Evolutionary conservation across 345 rosid species (phyloP).

Genomic region (Stellera chamaejasme): DNA sequence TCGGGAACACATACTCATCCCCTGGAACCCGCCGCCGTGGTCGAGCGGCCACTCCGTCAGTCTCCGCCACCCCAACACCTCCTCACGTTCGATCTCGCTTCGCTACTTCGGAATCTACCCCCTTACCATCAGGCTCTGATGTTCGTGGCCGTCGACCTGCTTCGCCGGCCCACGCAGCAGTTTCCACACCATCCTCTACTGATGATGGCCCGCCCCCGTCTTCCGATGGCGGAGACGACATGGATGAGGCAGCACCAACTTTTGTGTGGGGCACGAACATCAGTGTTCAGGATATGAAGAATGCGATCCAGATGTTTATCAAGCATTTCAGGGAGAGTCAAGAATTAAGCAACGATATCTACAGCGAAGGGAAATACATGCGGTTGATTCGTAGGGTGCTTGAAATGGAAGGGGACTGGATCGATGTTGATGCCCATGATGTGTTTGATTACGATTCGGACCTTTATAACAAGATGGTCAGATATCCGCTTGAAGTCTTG

Average conservation of each 20-base stretch:
- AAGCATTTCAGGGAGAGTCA: conserved; percentile 68
- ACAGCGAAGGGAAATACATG: conserved; percentile 85
- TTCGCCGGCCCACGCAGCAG: conserved; percentile 15
- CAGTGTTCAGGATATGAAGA: conserved; percentile 85
- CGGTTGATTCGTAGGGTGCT: conserved; percentile 58
- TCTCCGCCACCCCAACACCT: conserved; percentile 28
- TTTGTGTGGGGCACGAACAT: conserved; percentile 97
- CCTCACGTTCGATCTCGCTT: conserved; percentile 24
- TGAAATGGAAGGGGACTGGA: conserved; percentile 86
- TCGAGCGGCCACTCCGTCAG: conserved; percentile 22
- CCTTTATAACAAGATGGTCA: conserved; percentile 77
- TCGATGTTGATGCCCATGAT: conserved; percentile 84
- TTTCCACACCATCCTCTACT: conserved; percentile 42
- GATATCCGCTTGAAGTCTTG: conserved; percentile 87
- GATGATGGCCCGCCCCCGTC: conserved; percentile 37
- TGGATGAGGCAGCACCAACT: conserved; percentile 65
- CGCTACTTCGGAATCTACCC: conserved; percentile 38
- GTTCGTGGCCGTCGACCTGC: conserved; percentile 25
- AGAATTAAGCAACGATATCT: conserved; percentile 33
- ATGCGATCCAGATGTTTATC: conserved; percentile 79
- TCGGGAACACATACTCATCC: conserved; percentile 53
- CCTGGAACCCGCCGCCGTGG: conserved; percentile 26
- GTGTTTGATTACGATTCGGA: conserved; percentile 79
- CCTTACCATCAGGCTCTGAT: conserved; percentile 34
- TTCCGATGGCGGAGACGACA: conserved; percentile 62